Conservation (phyloP, 2,329 filamentous ascomycete species). For the Falciphora oryzae region DNA sequence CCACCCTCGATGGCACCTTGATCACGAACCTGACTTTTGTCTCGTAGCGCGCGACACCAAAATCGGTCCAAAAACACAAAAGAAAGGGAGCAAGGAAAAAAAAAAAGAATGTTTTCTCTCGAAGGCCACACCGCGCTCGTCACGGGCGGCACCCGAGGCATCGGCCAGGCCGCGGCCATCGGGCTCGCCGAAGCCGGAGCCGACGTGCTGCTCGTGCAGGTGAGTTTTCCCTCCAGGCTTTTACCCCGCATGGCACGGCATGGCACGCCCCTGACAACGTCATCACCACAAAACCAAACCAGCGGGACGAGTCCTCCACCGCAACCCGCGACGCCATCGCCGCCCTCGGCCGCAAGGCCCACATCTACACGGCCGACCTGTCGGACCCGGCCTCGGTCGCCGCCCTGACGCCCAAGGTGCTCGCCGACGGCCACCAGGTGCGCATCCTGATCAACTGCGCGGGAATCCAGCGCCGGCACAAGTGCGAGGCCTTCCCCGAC, state of each 20-base stretch:
- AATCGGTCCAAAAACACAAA: neutral
- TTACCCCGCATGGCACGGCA: neutral
- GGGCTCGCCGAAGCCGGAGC: constrained; percentile 54
- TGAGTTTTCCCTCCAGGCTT: constrained; percentile 16
- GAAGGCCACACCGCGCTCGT: constrained; percentile 51
- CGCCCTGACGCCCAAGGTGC: constrained; percentile 52
- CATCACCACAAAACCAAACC: neutral
- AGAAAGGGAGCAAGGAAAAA: neutral
- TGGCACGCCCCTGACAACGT: too few relatives aligned
- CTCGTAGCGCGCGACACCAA: too few relatives aligned
- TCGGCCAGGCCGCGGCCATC: constrained; percentile 51
- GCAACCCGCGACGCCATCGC: constrained; percentile 57
- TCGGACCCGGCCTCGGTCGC: constrained; percentile 53
- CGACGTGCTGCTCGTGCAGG: constrained; percentile 50
- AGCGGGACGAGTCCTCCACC: constrained; percentile 30
- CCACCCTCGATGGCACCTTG: too few relatives aligned
- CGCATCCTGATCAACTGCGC: constrained; percentile 82
- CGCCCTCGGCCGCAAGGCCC: constrained; percentile 58
- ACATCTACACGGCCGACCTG: constrained; percentile 66
- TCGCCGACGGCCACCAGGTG: constrained; percentile 59
- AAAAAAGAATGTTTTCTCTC: constrained; percentile 44
- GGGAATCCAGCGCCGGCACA: constrained; percentile 76
- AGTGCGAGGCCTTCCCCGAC: constrained; percentile 69
- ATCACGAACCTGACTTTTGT: too few relatives aligned
- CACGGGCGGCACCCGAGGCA: constrained; percentile 53